Base-by-base conservation (phyloP, 1,284 basidiomycete genomes). In the Papiliotrema laurentii region DNA sequence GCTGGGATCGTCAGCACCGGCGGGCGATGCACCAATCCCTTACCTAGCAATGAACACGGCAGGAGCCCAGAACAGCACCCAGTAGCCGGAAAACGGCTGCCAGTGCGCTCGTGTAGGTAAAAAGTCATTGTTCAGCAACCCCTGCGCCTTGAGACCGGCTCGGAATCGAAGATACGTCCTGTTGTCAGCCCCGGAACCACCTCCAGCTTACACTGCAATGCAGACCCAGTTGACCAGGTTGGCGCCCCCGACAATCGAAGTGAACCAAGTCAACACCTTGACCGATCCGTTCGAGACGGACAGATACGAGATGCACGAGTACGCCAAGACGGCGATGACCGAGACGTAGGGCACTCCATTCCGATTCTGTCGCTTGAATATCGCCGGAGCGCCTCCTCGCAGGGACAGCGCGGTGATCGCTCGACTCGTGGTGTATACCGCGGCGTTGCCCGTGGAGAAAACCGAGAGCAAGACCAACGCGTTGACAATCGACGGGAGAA, bases 401-500 rank as follows among this genome's bases (percentile, higher is more conserved):
- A 58, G 56, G 3, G 68, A 53, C 28, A 68, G 55, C 13, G 59
- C 60, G 51, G 60, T 57, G 14, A 70, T 50, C 9, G 62, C 49
- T 40, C 68, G 62, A 14, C 56, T 57, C n/a, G 55, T 47, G 45
- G 58, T 56, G 52, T 59, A 68, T 10, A 55, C 47, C 30, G 56
- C 54, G 13, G 52, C 45, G 49, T 59, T 59, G 19, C 51, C 71
- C n/a, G 71, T 69, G 2, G 66, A 70, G 45, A 72, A 67, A 24
- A 70, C 66, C 25, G 69, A 70, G 35, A 68, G 51, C 28, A 72
- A 45, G 18, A 71, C 50, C n/a, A 60, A 47, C 2, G 59, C 68
- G 47, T 69, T 71, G 60, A 77, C 68, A 33, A 73, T 47, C 13
- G 60, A 60, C 2, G 68, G 69, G 3, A 74, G 56, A 16, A 63